These are phyloP conservation scores for Pseudognaphalium luteoalbum DNA, from an alignment of 129 eudicot genomes.

Conservation along the genomic window DNA sequence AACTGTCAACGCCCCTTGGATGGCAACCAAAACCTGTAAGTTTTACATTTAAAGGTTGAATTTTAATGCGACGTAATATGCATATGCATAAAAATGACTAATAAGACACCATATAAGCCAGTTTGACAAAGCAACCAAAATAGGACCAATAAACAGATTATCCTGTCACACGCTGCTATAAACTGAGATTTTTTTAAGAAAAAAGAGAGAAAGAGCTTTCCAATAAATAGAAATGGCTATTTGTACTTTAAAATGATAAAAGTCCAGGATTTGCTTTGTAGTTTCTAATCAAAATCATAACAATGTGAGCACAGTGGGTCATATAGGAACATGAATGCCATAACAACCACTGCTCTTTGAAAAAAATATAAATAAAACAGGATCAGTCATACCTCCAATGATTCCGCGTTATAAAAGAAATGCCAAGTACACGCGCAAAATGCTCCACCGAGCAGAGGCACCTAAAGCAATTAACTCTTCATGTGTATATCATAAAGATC, in stretches of 20 bases:
- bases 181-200: too few relatives aligned
- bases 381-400: constrained; percentile 63
- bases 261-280: constrained; percentile 2
- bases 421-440: constrained; percentile 99
- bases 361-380: constrained; percentile 1
- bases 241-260: neutral
- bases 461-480: constrained; percentile 43
- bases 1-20: constrained; percentile 92
- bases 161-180: too few relatives aligned
- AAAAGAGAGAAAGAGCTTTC: too few relatives aligned
- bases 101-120: neutral
- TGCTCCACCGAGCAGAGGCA: constrained; percentile 93
- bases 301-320: neutral
- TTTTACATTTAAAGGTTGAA: neutral
- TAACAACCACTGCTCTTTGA: neutral
- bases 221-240: neutral
- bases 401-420: constrained; percentile 91
- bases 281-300: neutral
- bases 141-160: neutral
- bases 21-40: constrained; percentile 66
- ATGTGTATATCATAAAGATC: neutral
- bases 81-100: neutral
- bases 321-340: neutral
- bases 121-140: neutral
- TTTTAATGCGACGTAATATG: neutral